Percentiles rank a stretch among this genome's conserved stretches.
Evolutionary conservation across 2,329 filamentous ascomycete species (phyloP).

Genomic region (Huntiella omanensis): DNA sequence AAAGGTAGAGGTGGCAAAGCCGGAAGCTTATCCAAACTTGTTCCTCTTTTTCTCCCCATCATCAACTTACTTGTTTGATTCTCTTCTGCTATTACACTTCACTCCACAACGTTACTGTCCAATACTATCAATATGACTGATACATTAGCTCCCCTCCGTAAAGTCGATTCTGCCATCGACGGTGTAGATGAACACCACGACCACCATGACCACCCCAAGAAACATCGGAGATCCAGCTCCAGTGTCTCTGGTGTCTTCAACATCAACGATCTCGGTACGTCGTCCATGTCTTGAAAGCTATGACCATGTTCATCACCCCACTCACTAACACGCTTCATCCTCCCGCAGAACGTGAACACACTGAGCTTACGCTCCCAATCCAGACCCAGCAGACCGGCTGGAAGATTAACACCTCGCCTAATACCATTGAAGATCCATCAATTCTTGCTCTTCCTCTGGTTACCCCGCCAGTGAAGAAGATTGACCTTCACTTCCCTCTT

Average conservation of each 20-base stretch:
- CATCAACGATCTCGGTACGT: slow-evolving; percentile 69
- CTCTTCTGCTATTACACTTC: neutral
- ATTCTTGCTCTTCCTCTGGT: slow-evolving; percentile 67
- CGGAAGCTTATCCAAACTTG: neutral
- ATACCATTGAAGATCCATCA: slow-evolving; percentile 62
- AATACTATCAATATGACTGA: slow-evolving; percentile 22
- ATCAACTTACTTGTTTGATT: neutral
- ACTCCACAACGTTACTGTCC: neutral
- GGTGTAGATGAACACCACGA: slow-evolving; percentile 29
- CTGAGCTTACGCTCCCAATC: slow-evolving; percentile 51
- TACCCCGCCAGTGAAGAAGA: slow-evolving; percentile 73
- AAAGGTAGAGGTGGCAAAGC: neutral
- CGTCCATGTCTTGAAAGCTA: neutral
- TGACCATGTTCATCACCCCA: neutral
- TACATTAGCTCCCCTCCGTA: slow-evolving; percentile 40
- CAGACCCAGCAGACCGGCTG: slow-evolving; percentile 81
- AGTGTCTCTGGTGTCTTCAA: slow-evolving; percentile 48
- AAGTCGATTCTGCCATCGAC: slow-evolving; percentile 82
- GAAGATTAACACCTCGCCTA: slow-evolving; percentile 83
- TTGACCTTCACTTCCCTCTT: slow-evolving; percentile 79
- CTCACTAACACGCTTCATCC: slow-evolving; percentile 8
- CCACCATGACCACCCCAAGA: slow-evolving; percentile 31
- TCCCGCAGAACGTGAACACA: slow-evolving; percentile 48
- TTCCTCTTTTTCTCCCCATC: neutral
- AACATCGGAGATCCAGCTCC: slow-evolving; percentile 54